Evolutionary conservation across 2,329 filamentous ascomycete genomes (phyloP), one percentile per base, ranked within the genome.

Genomic region (Pseudogymnoascus verrucosus): DNA sequence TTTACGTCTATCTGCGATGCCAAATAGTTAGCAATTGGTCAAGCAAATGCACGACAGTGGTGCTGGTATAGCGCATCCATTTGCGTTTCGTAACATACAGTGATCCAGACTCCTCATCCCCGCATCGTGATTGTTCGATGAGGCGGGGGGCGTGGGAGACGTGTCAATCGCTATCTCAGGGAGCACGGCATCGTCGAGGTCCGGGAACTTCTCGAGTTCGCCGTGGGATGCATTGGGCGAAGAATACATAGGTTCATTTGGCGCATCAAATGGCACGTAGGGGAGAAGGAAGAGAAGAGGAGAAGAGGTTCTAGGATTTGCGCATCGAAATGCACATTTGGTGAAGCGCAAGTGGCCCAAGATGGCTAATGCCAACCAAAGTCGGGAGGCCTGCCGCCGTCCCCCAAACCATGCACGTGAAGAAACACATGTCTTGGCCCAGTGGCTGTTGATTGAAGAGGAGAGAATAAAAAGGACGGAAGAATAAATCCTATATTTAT

Each of bases 81-180:
- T 12, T 54, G 16, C 10, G n/a, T 57, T 34, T 57, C 51, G 51
- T 57, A 34, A 78, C 82, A 66, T 80, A 88, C 89, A 93, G 74
- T 93, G 89, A 78, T 96, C 85, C 64, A 92, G 78, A 74, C 89
- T 91, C 75, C 85, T 86, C 74, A 96, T 78, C 60, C 93, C 93
- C 62, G 93, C 93, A 75, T 93, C 89, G 51, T 80, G 76, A 19
- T 39, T 61, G 21, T 61, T 57, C 34, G 26, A 42, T 11, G 59
- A 8, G 59, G 59, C 34, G 19, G 36, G 34, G 59, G 59, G 16
- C 34, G 34, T 42, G 4, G 16, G 23, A 57, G 51, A 21, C 51
- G 51, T 57, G 51, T 57, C 51, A 39, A 61, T 61, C 59, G 59
- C 36, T 42, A 39, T 61, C 59, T 61, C 59, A 39, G 59, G 59